Conservation (phyloP, 768 basidiomycete species). For the Lactarius quietus region DNA sequence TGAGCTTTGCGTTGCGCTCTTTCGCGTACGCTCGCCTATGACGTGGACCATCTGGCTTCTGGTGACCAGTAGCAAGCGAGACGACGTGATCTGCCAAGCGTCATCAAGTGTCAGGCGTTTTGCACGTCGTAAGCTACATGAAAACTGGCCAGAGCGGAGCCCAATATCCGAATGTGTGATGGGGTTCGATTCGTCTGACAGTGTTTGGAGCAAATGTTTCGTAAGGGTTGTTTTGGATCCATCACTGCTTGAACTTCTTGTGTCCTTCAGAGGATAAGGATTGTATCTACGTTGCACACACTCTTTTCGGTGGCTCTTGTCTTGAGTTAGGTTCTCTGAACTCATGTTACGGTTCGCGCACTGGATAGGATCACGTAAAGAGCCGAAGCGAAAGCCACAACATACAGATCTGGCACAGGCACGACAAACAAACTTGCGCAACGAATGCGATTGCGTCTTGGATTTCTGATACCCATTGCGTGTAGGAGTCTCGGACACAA, state of each 20-base stretch:
- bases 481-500: background rate
- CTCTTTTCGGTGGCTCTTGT: conserved; percentile 26
- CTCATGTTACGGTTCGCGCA: conserved; percentile 19
- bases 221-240: conserved; percentile 40
- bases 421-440: conserved; percentile 4
- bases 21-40: conserved; percentile 27
- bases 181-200: conserved; percentile 65
- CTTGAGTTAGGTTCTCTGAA: conserved; percentile 29
- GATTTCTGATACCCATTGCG: conserved; percentile 2
- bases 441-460: conserved; percentile 7
- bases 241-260: background rate
- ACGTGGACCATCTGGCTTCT: conserved; percentile 31
- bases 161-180: conserved; percentile 70
- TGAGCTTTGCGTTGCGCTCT: conserved; percentile 30
- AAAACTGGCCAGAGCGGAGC: conserved; percentile 53
- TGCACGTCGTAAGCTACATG: background rate
- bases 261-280: conserved; percentile 32
- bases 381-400: background rate
- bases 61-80: conserved; percentile 51
- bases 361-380: background rate
- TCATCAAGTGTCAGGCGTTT: conserved; percentile 6
- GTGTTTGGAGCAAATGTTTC: conserved; percentile 55
- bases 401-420: background rate
- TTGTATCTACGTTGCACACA: conserved; percentile 30
- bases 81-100: conserved; percentile 48